These are phyloP conservation scores for Quercus parvula DNA, from an alignment of 306 rosid species.

Conservation along the genomic window DNA sequence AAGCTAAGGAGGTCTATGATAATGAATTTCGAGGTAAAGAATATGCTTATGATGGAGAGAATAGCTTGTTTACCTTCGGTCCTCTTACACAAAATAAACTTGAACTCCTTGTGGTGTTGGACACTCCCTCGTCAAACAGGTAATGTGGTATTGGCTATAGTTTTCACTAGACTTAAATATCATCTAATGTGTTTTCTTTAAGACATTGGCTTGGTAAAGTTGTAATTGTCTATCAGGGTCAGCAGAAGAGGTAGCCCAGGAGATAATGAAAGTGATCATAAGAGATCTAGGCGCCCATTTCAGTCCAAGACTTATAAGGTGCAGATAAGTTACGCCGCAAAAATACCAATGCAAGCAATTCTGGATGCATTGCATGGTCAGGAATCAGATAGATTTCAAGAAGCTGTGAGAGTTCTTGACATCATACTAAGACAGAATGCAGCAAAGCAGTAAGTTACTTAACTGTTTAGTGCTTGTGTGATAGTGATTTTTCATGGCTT, in stretches of 20 bases:
- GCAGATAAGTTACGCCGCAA: conserved; percentile 23
- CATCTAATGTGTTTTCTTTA: neutral
- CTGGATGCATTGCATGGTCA: conserved; percentile 29
- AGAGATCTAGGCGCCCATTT: conserved; percentile 29
- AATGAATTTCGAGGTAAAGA: conserved; percentile 6
- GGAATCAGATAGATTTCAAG: conserved; percentile 29
- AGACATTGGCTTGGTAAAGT: neutral
- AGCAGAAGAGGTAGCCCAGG: conserved; percentile 15
- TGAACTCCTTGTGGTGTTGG: conserved; percentile 26
- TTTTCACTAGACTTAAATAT: neutral
- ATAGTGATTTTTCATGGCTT: neutral
- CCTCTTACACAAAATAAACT: conserved; percentile 13
- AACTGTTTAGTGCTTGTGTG: neutral
- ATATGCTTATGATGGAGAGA: conserved; percentile 47
- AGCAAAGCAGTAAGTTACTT: conserved; percentile 36
- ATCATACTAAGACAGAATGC: conserved; percentile 44
- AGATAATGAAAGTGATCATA: conserved; percentile 7
- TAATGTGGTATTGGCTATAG: neutral
- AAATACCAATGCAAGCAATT: conserved; percentile 40
- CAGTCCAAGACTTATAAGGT: conserved; percentile 28
- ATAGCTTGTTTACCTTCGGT: conserved; percentile 28
- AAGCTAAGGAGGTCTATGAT: conserved; percentile 23
- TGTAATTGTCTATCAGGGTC: conserved; percentile 1
- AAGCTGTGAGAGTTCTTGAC: conserved; percentile 38
- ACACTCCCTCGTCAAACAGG: conserved; percentile 31